Percentiles rank a stretch among this genome's conserved stretches.
Evolutionary conservation across 768 basidiomycete genomes (phyloP).

Genomic region (Calocybe indica): DNA sequence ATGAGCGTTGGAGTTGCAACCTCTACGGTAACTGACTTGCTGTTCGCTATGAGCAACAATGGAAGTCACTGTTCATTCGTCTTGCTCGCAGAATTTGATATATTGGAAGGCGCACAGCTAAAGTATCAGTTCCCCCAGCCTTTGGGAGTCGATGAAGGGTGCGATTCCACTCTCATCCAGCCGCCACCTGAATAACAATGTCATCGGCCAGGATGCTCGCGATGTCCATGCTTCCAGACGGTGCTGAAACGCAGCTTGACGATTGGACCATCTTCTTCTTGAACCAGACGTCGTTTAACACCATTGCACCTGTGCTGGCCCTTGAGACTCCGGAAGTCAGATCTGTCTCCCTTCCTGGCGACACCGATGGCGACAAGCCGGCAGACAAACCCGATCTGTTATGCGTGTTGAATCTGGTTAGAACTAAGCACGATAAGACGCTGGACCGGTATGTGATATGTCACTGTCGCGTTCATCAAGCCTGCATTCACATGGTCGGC

Average conservation of each 20-base stretch:
- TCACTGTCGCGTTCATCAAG: not conserved
- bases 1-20: not conserved
- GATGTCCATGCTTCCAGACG: constrained; percentile 98
- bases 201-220: constrained; percentile 65
- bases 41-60: constrained; percentile 45
- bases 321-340: constrained; percentile 51
- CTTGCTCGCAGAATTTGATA: constrained; percentile 98
- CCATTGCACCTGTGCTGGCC: constrained; percentile 76
- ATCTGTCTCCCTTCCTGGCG: constrained; percentile 28
- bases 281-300: constrained; percentile 88
- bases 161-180: constrained; percentile 16
- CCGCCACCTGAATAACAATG: constrained; percentile 1
- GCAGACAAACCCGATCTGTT: constrained; percentile 50
- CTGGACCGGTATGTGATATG: constrained; percentile 56
- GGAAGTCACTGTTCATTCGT: constrained; percentile 87
- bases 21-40: not conserved
- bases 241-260: constrained; percentile 89
- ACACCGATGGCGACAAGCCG: constrained; percentile 17
- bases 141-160: constrained; percentile 94
- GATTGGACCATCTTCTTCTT: constrained; percentile 99
- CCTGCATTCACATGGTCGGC: not conserved
- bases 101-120: constrained; percentile 87
- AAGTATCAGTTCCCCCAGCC: constrained; percentile 96
- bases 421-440: constrained; percentile 86
- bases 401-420: constrained; percentile 86